Evolutionary conservation across 345 rosid species (phyloP).

Genomic region (Corymbia maculata): DNA sequence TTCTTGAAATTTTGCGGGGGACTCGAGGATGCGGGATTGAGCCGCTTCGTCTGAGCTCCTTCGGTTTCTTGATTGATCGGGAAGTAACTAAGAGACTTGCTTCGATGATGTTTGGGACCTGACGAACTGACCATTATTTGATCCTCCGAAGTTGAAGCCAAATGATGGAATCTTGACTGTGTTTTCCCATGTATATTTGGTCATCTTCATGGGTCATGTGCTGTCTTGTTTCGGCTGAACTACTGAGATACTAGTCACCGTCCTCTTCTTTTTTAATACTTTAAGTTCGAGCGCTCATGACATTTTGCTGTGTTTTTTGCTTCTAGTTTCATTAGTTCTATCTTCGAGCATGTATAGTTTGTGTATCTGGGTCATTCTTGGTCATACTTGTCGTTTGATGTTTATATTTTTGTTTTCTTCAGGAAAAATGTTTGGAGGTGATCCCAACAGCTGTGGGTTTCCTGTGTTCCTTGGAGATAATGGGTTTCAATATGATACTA

Average conservation of each 20-base stretch:
- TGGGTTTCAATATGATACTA: slow-evolving; percentile 40
- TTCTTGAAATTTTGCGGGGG: neutral
- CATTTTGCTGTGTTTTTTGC: neutral
- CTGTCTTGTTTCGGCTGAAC: neutral
- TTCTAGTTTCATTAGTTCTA: neutral
- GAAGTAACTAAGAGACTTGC: neutral
- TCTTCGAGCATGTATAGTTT: neutral
- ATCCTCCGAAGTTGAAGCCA: neutral
- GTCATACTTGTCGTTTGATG: neutral
- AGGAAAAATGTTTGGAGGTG: slow-evolving; percentile 64
- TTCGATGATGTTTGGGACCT: neutral
- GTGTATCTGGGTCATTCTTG: neutral
- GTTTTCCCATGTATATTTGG: neutral
- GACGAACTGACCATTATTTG: neutral
- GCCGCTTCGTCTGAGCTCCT: neutral
- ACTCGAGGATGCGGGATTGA: neutral
- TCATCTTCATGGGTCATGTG: neutral
- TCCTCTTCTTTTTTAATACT: neutral
- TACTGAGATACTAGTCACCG: neutral
- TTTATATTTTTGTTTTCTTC: neutral
- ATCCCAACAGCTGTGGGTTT: slow-evolving; percentile 31
- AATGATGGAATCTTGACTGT: neutral
- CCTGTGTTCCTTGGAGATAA: slow-evolving; percentile 41
- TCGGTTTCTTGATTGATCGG: neutral
- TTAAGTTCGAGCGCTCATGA: neutral